Evolutionary conservation across 768 basidiomycete species (phyloP).

Genomic region (Kwoniella dejecticola): DNA sequence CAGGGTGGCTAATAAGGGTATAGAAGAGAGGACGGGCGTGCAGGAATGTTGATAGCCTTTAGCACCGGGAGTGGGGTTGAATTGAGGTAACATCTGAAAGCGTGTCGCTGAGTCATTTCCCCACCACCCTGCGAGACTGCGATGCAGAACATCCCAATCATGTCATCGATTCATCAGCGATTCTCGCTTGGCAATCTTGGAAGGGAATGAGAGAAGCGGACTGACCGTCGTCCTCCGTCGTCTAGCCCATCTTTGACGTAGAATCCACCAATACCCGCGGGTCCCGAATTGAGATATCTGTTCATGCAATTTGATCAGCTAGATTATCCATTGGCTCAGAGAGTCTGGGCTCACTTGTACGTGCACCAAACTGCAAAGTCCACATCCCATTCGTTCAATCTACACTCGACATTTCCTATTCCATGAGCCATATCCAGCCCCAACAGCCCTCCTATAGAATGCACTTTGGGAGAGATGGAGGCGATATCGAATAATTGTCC

Average conservation of each 20-base stretch:
- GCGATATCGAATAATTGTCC: constrained; percentile 92
- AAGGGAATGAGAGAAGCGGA: constrained; percentile 1
- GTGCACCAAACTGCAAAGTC: constrained; percentile 99
- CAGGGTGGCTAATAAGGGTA: constrained; percentile 79
- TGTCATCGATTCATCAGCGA: background rate
- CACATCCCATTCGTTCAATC: constrained; percentile 87
- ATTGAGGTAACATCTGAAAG: constrained; percentile 83
- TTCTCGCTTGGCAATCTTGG: background rate
- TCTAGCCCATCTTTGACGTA: constrained; percentile 57
- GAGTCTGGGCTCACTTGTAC: constrained; percentile 66
- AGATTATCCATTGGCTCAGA: background rate
- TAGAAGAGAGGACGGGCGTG: constrained; percentile 76
- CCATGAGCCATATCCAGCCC: constrained; percentile 98
- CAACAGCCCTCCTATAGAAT: constrained; percentile 85
- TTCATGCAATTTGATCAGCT: background rate
- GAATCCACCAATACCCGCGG: constrained; percentile 94
- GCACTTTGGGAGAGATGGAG: constrained; percentile 77
- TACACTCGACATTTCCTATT: constrained; percentile 85
- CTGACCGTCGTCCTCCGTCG: constrained; percentile 49
- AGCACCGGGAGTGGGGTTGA: constrained; percentile 82
- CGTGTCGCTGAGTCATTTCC: constrained; percentile 84
- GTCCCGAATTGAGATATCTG: constrained; percentile 86
- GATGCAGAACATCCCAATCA: background rate
- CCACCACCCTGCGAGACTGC: constrained; percentile 95
- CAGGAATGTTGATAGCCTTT: constrained; percentile 97